Evolutionary conservation across 495 filamentous ascomycete genomes (phyloP), one percentile per base, ranked within the genome.

Genomic region (Platismatia glauca): DNA sequence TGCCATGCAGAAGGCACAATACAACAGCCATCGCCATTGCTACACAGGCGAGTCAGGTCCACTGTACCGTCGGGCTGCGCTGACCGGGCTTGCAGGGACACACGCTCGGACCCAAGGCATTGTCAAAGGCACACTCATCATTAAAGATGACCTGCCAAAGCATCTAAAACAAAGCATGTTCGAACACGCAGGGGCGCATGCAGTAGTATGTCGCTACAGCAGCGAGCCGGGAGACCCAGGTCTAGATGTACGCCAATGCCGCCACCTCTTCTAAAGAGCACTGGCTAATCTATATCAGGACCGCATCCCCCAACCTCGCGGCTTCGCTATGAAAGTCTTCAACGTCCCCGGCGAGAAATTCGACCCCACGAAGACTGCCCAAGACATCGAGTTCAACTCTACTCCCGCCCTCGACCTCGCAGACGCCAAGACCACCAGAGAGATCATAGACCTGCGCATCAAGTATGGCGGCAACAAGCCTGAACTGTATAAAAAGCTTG

Each of bases 341-440:
- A 72, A 73, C 55, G 71, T 79, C 29, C 46, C 73, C 16, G 76
- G 77, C n/a, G 76, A 80, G 48, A 76, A 77, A 66, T 77, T 76
- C 59, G 70, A 75, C 22, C 60, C 60, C 16, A 57, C 71, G 70
- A 62, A 71, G 43, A 68, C 73, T 4, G 75, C 77, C 8, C 76
- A 80, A 57, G 76, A 79, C 66, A 76, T 78, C 59, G 74, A 78
- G 41, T 77, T 81, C 62, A 81, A 82, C 65, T 75, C 71, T 66
- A 77, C 72, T 16, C 80, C 76, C 7, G 73, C 74, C 11, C 70
- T 80, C 39, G 76, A 82, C 55, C 72, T 82, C 16, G 71, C 74
- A 15, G 71, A 76, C 56, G 72, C 77, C 11, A 78, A 77, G 62
- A 75, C 73, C 31, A 78, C 77, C 2, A 71, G 66, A 29, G 77